A percentile compares a stretch with the other conserved stretches of the same genome.
phyloP scores from a whole-genome alignment of 352 stramenopile species.

The Globisporangium solare region DNA sequence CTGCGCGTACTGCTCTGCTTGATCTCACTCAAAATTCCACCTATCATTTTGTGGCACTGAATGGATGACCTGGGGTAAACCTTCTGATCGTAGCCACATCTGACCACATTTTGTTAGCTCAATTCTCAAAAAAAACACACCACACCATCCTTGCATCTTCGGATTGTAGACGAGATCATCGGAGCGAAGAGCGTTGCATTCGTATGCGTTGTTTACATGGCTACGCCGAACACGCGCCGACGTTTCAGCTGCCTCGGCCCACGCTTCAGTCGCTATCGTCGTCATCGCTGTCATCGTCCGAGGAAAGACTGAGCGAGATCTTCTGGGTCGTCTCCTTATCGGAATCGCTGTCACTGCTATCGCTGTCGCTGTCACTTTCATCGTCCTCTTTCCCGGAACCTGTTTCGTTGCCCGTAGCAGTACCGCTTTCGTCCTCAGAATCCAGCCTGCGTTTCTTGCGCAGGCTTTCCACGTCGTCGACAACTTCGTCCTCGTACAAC shows the following conservation, averaged over 20 bases:
- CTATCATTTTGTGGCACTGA: no score
- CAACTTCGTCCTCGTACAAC: slow-evolving; percentile 72
- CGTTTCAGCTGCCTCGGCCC: background rate
- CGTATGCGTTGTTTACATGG: no score
- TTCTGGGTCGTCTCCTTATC: slow-evolving; percentile 50
- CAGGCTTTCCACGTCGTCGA: slow-evolving; percentile 59
- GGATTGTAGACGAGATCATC: no score
- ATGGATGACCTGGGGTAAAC: no score
- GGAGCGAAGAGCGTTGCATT: no score
- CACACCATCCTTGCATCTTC: no score
- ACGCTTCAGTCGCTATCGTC: slow-evolving; percentile 27
- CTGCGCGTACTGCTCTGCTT: no score
- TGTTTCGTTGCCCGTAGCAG: slow-evolving; percentile 28
- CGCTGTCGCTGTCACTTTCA: slow-evolving; percentile 43
- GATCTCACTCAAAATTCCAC: no score
- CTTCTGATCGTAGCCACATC: no score
- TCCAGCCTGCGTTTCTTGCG: slow-evolving; percentile 63
- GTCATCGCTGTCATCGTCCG: slow-evolving; percentile 42
- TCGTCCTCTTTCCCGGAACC: slow-evolving; percentile 21
- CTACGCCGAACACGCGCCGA: no score
- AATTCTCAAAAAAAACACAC: no score
- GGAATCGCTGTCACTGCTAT: slow-evolving; percentile 55
- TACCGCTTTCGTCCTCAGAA: slow-evolving; percentile 21
- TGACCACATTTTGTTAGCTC: no score
- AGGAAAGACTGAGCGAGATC: slow-evolving; percentile 72